A percentile compares a stretch with the other conserved stretches of the same genome.
Conservation (phyloP, 108 stramenopile genomes). For the Conticribra weissflogii region DNA sequence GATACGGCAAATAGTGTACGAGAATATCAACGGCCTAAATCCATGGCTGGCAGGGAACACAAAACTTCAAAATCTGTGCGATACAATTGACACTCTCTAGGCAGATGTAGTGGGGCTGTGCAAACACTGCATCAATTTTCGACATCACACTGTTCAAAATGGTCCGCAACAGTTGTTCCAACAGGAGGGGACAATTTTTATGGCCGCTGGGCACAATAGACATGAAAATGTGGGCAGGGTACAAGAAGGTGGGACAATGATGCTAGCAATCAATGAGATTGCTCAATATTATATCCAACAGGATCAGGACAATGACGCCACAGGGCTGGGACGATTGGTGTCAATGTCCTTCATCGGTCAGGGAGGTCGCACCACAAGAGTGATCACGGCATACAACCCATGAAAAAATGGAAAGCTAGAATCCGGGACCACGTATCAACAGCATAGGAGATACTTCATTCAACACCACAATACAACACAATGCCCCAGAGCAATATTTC, state of each 20-base stretch:
- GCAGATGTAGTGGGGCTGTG: slow-evolving; percentile 7
- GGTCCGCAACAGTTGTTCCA: slow-evolving; percentile 23
- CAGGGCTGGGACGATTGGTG: too few relatives aligned
- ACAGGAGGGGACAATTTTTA: not conserved
- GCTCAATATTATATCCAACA: not conserved
- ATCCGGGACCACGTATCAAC: too few relatives aligned
- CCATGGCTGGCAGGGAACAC: too few relatives aligned
- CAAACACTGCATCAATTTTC: slow-evolving; percentile 15
- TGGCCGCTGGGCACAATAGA: slow-evolving; percentile 7
- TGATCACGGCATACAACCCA: too few relatives aligned
- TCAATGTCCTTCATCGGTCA: too few relatives aligned
- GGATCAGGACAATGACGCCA: slow-evolving; percentile 6
- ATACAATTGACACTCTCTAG: slow-evolving; percentile 11
- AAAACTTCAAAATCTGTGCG: too few relatives aligned
- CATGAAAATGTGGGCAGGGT: slow-evolving; percentile 12
- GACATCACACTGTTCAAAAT: slow-evolving; percentile 1
- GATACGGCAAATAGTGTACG: too few relatives aligned
- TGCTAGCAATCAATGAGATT: slow-evolving; percentile 1
- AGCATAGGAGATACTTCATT: too few relatives aligned
- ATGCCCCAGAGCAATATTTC: not conserved
- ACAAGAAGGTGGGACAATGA: slow-evolving; percentile 20
- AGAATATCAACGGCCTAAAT: too few relatives aligned
- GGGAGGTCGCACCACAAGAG: not conserved
- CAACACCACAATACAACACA: not conserved
- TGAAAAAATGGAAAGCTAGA: too few relatives aligned